A percentile compares a stretch with the other conserved stretches of the same genome.
Evolutionary conservation across 2,329 filamentous ascomycete species (phyloP).

Genomic region (Cryphonectria parasitica): DNA sequence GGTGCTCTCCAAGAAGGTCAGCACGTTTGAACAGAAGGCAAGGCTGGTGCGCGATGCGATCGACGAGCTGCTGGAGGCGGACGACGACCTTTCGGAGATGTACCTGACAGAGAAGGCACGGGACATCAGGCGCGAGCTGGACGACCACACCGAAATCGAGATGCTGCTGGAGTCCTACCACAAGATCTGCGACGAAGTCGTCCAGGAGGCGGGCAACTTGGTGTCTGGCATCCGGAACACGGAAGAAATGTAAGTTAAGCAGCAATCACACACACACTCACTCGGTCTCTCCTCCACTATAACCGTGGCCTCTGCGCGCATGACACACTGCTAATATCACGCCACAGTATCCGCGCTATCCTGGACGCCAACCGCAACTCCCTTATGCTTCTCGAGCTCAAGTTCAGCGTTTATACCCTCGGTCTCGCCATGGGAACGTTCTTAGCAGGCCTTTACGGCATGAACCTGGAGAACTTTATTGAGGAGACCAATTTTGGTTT

Average conservation of each 20-base stretch:
- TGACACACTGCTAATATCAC: conserved; percentile 33
- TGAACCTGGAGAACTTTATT: conserved; percentile 99
- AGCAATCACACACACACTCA: too few species aligned
- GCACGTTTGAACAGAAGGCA: conserved; percentile 96
- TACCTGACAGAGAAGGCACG: conserved; percentile 88
- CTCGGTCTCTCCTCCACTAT: not conserved
- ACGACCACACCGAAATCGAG: conserved; percentile 95
- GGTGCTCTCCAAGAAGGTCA: conserved; percentile 92
- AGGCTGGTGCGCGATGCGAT: conserved; percentile 92
- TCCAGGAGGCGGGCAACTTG: conserved; percentile 90
- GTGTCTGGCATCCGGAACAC: conserved; percentile 96
- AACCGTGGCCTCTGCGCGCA: not conserved
- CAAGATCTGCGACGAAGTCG: conserved; percentile 97
- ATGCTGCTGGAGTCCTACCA: conserved; percentile 97
- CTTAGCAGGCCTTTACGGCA: conserved; percentile 97
- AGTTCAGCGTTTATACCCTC: conserved; percentile 92
- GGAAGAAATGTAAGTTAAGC: conserved; percentile 84
- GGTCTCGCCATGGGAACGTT: conserved; percentile 95
- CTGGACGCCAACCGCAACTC: conserved; percentile 97
- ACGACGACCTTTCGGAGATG: conserved; percentile 94
- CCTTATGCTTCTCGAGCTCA: conserved; percentile 95
- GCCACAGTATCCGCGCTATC: conserved; percentile 82
- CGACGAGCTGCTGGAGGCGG: conserved; percentile 91
- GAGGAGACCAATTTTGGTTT: conserved; percentile 93
- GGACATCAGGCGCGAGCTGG: conserved; percentile 72